phyloP scores from a whole-genome alignment of 768 basidiomycete species.

The Symmetrospora coprosmae region DNA sequence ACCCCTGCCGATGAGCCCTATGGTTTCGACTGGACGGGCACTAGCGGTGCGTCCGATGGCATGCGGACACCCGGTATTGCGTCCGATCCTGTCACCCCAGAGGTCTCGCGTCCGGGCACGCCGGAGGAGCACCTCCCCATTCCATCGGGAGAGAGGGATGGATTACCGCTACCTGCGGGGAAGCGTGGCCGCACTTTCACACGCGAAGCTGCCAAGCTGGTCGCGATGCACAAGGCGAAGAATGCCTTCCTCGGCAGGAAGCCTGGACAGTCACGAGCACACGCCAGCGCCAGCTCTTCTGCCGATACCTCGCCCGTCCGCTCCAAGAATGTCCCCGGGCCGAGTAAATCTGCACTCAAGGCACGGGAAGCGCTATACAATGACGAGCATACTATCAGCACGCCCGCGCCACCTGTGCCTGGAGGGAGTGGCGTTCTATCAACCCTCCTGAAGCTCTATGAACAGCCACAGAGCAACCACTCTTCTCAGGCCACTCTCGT shows the following conservation, averaged over 20 bases:
- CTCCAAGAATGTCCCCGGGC: too few relatives aligned
- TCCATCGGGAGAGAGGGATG: constrained; percentile 20
- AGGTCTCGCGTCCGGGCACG: constrained; percentile 4
- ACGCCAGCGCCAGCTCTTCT: not conserved
- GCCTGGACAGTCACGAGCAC: not conserved
- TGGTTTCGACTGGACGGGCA: not conserved
- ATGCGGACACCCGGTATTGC: not conserved
- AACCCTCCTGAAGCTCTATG: constrained; percentile 21
- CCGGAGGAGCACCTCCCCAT: constrained; percentile 6
- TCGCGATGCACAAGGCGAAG: constrained; percentile 19
- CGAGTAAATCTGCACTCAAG: not conserved
- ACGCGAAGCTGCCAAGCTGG: constrained; percentile 13
- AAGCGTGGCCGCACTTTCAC: constrained; percentile 7
- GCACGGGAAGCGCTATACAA: not conserved
- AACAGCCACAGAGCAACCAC: constrained; percentile 12
- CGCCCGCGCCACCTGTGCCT: not conserved
- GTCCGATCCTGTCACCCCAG: not conserved
- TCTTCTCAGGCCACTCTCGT: constrained; percentile 22
- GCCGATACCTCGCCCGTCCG: not conserved
- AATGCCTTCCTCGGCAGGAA: constrained; percentile 8
- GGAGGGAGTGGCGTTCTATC: constrained; percentile 12
- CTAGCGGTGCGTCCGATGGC: constrained; percentile 2
- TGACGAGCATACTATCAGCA: not conserved
- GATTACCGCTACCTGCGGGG: constrained; percentile 6
- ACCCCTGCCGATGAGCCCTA: not conserved